phyloP scores from a whole-genome alignment of 257 asterid species.

The Capsicum pubescens region DNA sequence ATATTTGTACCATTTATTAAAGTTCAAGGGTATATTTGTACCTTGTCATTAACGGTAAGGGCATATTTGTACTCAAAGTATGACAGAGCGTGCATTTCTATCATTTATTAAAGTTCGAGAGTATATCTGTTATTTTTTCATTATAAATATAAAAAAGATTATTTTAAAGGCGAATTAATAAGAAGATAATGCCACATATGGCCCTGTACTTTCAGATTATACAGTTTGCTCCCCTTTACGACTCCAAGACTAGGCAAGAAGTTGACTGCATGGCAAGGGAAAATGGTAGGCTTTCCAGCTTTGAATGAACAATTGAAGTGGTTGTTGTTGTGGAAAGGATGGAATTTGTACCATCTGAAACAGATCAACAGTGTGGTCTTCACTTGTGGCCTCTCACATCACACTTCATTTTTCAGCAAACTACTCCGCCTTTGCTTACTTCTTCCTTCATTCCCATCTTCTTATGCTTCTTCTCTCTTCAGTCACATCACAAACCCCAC shows the following conservation, averaged over 20 bases:
- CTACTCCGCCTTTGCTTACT: constrained; percentile 27
- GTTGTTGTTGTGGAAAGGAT: constrained; percentile 11
- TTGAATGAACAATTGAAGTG: constrained; percentile 23
- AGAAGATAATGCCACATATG: too few species aligned
- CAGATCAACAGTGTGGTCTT: constrained; percentile 27
- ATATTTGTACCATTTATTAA: too few species aligned
- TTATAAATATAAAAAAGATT: too few species aligned
- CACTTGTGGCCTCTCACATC: constrained; percentile 30
- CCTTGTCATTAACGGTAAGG: too few species aligned
- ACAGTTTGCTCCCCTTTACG: background rate
- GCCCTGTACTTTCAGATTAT: too few species aligned
- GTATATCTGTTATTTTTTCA: too few species aligned
- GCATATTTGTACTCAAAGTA: too few species aligned
- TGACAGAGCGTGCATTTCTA: too few species aligned
- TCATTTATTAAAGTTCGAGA: too few species aligned
- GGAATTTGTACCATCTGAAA: constrained; percentile 30
- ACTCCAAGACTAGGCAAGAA: background rate
- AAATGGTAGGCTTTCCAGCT: background rate
- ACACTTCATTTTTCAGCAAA: constrained; percentile 22
- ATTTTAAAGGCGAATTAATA: too few species aligned
- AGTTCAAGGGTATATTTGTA: too few species aligned
- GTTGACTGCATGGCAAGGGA: background rate
- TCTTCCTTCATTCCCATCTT: constrained; percentile 35
- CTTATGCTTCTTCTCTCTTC: constrained; percentile 32
- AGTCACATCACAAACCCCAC: constrained; percentile 21